Evolutionary conservation across 2,329 filamentous ascomycete species (phyloP), one percentile per base, ranked within the genome.

Genomic region (Myrmaecium sp.): DNA sequence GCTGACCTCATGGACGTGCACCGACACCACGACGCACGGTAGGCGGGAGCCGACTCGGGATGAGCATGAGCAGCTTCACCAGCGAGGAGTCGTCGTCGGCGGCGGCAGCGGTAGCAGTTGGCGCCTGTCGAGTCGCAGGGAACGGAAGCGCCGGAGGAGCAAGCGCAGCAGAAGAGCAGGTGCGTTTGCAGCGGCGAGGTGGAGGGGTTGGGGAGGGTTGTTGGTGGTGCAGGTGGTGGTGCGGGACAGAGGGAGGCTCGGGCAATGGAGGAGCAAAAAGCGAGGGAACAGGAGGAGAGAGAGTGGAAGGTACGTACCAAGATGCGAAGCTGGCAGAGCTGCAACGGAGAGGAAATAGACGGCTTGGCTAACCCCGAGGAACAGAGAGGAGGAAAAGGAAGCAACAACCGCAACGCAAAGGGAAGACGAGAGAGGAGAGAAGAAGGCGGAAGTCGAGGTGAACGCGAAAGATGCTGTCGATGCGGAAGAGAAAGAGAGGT

Each of bases 341-440:
- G 30, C 24, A 41, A 36, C 31, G 35, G 21, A 34, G 26, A 32
- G 34, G 37, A 40, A 40, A 34, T 28, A 35, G 39, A 36, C 20
- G 29, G 29, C 23, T 23, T 28, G 30, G 32, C 29, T 36, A 33
- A 24, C 34, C 32, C 30, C 16, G 29, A 36, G 36, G 30, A 28
- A 25, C 33, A 41, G 33, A 38, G 36, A 38, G 31, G 32, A 40
- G 30, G 32, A 43, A 31, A 7, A 31, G 23, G 25, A 28, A 24
- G 26, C 30, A 31, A 44, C 36, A 43, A 38, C 27, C 37, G 37
- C 41, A 42, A 44, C 40, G 43, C 42, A 49, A 51, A 41, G 39
- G 30, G 40, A 42, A 46, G 28, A 37, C 33, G 30, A 25, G 26
- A 33, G 23, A 19, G 29, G 29, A 30, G 28, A 29, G 29, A 30